Evolutionary conservation across 495 filamentous ascomycete genomes (phyloP).

Genomic region (Tricharina praecox): DNA sequence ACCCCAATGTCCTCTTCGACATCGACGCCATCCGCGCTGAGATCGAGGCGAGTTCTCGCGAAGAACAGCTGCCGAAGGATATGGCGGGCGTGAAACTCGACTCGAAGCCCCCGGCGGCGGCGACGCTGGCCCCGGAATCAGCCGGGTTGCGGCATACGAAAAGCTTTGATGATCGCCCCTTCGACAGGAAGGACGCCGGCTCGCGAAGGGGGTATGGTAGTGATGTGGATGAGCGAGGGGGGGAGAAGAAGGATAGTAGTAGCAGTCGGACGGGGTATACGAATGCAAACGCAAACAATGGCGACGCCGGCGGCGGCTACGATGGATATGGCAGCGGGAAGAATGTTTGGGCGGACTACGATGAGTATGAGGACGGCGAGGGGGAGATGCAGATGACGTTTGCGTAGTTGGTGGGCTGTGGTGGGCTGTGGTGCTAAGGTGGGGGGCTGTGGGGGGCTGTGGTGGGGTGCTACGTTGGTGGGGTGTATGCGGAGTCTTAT

Average conservation of each 20-base stretch:
- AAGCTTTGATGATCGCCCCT: constrained; percentile 21
- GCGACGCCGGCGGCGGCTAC: constrained; percentile 23
- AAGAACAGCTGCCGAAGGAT: constrained; percentile 67
- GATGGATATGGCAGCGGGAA: constrained; percentile 36
- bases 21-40: constrained; percentile 85
- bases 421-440: not conserved
- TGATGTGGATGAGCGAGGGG: too few species aligned
- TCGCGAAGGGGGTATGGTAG: too few species aligned
- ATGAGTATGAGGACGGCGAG: constrained; percentile 54
- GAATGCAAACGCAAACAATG: not conserved
- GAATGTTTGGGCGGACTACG: constrained; percentile 75
- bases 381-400: constrained; percentile 65
- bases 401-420: constrained; percentile 33
- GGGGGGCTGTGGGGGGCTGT: not conserved
- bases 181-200: not conserved
- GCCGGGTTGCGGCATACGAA: constrained; percentile 34
- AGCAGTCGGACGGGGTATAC: not conserved
- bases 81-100: constrained; percentile 69
- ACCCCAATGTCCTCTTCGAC: constrained; percentile 67
- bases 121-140: not conserved
- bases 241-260: not conserved
- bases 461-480: too few species aligned
- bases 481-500: too few species aligned
- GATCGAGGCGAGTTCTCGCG: constrained; percentile 35
- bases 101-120: constrained; percentile 27